phyloP scores from a whole-genome alignment of 2,329 filamentous ascomycete species.

The Claviceps africana region DNA sequence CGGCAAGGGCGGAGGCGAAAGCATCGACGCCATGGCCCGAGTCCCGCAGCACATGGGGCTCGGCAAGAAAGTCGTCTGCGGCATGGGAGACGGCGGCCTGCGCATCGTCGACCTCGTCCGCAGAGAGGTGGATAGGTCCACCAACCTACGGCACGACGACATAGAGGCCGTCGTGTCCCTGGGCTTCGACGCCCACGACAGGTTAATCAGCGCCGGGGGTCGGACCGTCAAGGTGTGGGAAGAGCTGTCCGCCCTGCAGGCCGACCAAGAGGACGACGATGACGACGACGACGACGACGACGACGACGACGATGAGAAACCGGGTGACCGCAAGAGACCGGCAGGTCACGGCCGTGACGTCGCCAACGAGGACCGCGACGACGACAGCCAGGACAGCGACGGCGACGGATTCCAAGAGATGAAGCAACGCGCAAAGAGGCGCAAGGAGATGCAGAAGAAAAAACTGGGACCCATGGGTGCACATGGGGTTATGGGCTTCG shows the following conservation, averaged over 20 bases:
- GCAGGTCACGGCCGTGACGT: slow-evolving; percentile 25
- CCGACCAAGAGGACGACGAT: slow-evolving; percentile 29
- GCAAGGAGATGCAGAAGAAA: slow-evolving; percentile 26
- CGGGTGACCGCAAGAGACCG: slow-evolving; percentile 7
- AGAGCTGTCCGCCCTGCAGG: slow-evolving; percentile 49
- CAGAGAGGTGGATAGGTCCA: slow-evolving; percentile 57
- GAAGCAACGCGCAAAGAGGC: slow-evolving; percentile 31
- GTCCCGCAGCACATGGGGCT: slow-evolving; percentile 57
- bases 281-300: slow-evolving; percentile 31
- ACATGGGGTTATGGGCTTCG: slow-evolving; percentile 37
- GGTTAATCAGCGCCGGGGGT: slow-evolving; percentile 84
- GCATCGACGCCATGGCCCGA: slow-evolving; percentile 62
- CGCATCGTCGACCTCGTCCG: slow-evolving; percentile 60
- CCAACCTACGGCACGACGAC: slow-evolving; percentile 60
- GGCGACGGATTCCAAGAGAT: slow-evolving; percentile 21
- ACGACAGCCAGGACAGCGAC: slow-evolving; percentile 22
- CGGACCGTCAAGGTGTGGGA: slow-evolving; percentile 84
- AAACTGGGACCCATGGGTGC: slow-evolving; percentile 36
- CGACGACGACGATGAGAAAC: slow-evolving; percentile 27
- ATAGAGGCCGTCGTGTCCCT: slow-evolving; percentile 72
- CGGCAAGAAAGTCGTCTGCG: slow-evolving; percentile 64
- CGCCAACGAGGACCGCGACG: slow-evolving; percentile 34
- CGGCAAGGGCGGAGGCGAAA: slow-evolving; percentile 52
- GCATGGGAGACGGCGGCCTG: slow-evolving; percentile 67
- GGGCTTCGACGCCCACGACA: slow-evolving; percentile 69